These are phyloP conservation scores for Chaetoceros muelleri DNA, from an alignment of 108 stramenopile genomes.

Conservation along the genomic window DNA sequence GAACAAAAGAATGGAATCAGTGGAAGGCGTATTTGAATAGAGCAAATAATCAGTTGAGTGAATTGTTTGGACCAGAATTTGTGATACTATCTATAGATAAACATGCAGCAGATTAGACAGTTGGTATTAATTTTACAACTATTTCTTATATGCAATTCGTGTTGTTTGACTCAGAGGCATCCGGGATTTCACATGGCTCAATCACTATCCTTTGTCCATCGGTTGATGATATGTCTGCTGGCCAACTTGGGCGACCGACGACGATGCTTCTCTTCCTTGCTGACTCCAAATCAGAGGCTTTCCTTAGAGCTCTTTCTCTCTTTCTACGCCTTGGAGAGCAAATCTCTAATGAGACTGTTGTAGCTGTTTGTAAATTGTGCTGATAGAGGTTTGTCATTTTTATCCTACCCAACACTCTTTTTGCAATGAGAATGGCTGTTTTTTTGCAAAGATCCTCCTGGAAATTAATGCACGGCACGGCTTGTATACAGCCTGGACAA, in stretches of 20 bases:
- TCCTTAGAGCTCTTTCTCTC: conserved; percentile 26
- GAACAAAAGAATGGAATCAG: too few species aligned
- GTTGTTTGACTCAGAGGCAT: too few species aligned
- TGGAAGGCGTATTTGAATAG: too few species aligned
- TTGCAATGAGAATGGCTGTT: conserved; percentile 40
- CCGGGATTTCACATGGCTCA: too few species aligned
- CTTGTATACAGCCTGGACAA: conserved; percentile 71
- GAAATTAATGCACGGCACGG: conserved; percentile 66
- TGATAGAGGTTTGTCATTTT: conserved; percentile 30
- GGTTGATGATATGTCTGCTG: too few species aligned
- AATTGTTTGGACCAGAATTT: too few species aligned
- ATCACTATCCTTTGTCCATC: too few species aligned
- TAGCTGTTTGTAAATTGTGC: conserved; percentile 9
- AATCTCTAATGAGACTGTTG: neutral
- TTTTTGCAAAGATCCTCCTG: conserved; percentile 35
- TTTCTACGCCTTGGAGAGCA: conserved; percentile 1
- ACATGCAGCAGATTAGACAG: too few species aligned
- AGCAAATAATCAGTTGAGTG: too few species aligned
- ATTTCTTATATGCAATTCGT: too few species aligned
- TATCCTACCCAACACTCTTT: conserved; percentile 39
- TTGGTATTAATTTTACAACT: too few species aligned
- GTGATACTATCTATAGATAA: too few species aligned
- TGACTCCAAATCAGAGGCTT: conserved; percentile 29
- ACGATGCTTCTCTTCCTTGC: conserved; percentile 36
- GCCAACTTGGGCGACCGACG: conserved; percentile 46